These are phyloP conservation scores for Salix brachista DNA, from an alignment of 345 rosid species.

Conservation along the genomic window DNA sequence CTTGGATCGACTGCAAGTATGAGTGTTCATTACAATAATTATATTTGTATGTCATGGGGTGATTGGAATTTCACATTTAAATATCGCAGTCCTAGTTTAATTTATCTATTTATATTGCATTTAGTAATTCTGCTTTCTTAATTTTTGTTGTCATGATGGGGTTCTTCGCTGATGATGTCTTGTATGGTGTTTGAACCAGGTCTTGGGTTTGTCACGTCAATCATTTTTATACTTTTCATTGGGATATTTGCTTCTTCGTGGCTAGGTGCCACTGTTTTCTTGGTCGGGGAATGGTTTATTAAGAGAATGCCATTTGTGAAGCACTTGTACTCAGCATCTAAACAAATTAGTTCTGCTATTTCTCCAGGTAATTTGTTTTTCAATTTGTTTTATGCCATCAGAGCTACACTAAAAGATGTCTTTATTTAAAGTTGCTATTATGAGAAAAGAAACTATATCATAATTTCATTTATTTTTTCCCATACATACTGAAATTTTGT, in stretches of 20 bases:
- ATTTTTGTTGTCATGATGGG: background rate
- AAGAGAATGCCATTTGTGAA: slow-evolving; percentile 75
- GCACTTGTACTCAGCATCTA: slow-evolving; percentile 77
- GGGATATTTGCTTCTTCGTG: slow-evolving; percentile 87
- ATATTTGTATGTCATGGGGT: too few relatives aligned
- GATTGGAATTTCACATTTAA: too few relatives aligned
- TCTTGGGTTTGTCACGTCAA: slow-evolving; percentile 75
- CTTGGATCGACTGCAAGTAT: too few relatives aligned
- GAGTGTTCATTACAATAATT: too few relatives aligned
- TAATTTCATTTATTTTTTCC: too few relatives aligned
- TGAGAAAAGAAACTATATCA: too few relatives aligned
- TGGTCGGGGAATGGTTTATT: slow-evolving; percentile 79
- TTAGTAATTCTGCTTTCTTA: background rate
- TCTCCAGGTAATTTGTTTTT: slow-evolving; percentile 62
- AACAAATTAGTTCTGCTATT: slow-evolving; percentile 77
- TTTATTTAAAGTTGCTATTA: too few relatives aligned
- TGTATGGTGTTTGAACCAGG: slow-evolving; percentile 42
- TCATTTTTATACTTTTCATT: slow-evolving; percentile 62
- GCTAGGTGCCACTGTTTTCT: slow-evolving; percentile 75
- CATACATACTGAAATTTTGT: background rate
- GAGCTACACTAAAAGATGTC: background rate
- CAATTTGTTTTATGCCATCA: background rate
- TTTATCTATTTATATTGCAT: background rate
- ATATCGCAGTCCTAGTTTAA: too few relatives aligned
- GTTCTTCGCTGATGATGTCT: background rate